Base-by-base conservation (phyloP, 805 yeast species). In the Saccharomycopsis babjevae region DNA sequence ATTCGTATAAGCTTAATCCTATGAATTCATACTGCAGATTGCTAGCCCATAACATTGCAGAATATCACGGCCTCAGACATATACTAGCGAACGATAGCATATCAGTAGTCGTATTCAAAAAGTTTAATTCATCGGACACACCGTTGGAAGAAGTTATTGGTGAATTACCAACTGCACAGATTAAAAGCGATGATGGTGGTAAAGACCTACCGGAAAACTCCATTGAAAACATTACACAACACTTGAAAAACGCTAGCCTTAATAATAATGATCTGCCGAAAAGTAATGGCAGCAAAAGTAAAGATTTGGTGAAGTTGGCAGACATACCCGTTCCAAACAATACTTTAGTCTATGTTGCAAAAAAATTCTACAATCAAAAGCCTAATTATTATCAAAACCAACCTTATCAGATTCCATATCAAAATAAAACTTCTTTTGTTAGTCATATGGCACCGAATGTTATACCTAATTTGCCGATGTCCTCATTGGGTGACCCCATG, bases 1-100 rank as follows among this genome's bases (percentile, higher is more conserved):
- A 76, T 68, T 70, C 79, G 36, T 67, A 74, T 76, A 72, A 76
- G 64, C 68, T 81, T 68, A 75, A 75, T 46, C 81, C 87, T 6
- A 79, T 83, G 78, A 87, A 87, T 69, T 84, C 90, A 1, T 87
- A 84, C 69, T 83, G 82, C 65, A 73, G 93, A 65, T 73, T 88
- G 55, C 71, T 88, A 59, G 78, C 86, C 0, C 92, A 88, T 70
- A 87, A 85, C 65, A 73, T 86, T 40, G 88, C 91, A 4, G 86
- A 83, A 43, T 85, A 85, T 68, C 84, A 85, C 67, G 73, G 76
- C 28, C 69, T 86, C 60, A 83, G 83, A 52, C 92, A 87, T 67
- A 77, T 77, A 8, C 65, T 78, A 54, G 72, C 82, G 13, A 80
- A 77, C 36, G 83, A 79, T 62, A 83, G 83, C 10, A 73, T 74